Conservation (phyloP, 2,329 filamentous ascomycete species). For the Ophiostoma himal-ulmi region DNA sequence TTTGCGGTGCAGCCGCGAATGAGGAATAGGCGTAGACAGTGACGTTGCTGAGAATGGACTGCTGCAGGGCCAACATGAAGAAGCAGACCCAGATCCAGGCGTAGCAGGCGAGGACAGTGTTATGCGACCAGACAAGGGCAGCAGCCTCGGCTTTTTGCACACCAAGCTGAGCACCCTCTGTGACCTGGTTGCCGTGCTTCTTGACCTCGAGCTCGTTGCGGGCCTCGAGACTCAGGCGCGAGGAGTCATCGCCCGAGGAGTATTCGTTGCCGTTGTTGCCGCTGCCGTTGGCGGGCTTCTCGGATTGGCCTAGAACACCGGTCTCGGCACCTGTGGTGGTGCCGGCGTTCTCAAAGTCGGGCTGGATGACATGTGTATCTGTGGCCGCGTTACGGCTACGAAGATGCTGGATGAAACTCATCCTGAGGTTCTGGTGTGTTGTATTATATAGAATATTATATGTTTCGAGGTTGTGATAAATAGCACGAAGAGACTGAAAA, state of each 20-base stretch:
- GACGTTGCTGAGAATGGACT: constrained; percentile 38
- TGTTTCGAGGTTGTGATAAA: background rate
- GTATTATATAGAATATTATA: background rate
- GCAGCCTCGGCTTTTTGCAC: constrained; percentile 46
- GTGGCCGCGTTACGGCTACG: constrained; percentile 17
- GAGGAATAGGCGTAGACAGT: constrained; percentile 45
- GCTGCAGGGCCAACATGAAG: constrained; percentile 37
- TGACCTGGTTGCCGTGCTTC: constrained; percentile 20
- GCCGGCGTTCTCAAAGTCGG: background rate
- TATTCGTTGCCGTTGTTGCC: background rate
- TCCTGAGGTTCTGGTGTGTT: background rate
- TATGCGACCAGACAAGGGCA: constrained; percentile 40
- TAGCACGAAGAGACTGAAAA: background rate
- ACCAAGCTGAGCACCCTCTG: constrained; percentile 37
- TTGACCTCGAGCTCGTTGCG: constrained; percentile 25
- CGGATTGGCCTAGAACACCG: background rate
- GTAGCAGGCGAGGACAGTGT: constrained; percentile 34
- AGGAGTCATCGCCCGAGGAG: constrained; percentile 13
- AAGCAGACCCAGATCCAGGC: constrained; percentile 39
- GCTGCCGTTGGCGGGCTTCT: background rate
- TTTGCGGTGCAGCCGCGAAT: constrained; percentile 50
- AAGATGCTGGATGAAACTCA: constrained; percentile 20
- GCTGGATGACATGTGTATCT: constrained; percentile 14
- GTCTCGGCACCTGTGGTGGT: constrained; percentile 7
- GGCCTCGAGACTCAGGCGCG: constrained; percentile 23